Evolutionary conservation across 345 rosid species (phyloP).

Genomic region (Dipteronia dyeriana): DNA sequence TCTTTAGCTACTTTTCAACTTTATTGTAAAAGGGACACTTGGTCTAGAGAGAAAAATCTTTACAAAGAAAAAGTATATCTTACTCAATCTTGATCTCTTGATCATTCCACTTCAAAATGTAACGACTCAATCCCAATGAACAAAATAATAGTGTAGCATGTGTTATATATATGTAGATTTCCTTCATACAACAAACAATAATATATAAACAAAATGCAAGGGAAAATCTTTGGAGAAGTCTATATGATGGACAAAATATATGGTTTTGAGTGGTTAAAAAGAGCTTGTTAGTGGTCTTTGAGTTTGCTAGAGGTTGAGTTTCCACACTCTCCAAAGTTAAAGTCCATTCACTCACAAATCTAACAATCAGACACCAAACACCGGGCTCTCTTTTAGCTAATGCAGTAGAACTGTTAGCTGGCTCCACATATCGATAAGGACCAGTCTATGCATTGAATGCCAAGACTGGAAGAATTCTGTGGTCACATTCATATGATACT

Average conservation of each 20-base stretch:
- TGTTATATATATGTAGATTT: no score
- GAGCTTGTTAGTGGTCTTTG: not conserved
- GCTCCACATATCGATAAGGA: conserved; percentile 22
- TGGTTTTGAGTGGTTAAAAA: not conserved
- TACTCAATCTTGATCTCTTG: no score
- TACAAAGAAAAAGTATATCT: no score
- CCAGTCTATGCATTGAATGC: conserved; percentile 28
- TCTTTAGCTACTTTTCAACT: no score
- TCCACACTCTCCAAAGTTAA: not conserved
- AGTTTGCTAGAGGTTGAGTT: not conserved
- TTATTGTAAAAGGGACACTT: no score
- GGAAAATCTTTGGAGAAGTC: not conserved
- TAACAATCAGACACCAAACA: not conserved
- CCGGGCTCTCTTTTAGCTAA: conserved; percentile 15
- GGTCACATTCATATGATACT: conserved; percentile 23
- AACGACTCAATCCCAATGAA: no score
- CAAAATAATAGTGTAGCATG: no score
- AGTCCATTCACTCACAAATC: not conserved
- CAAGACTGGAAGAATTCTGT: conserved; percentile 24
- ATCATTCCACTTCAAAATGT: no score
- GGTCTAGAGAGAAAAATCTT: no score
- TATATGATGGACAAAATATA: not conserved
- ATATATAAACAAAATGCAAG: not conserved
- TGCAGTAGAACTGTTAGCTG: conserved; percentile 20
- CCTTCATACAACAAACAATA: no score